Percentiles rank a stretch among this genome's conserved stretches.
phyloP scores from a whole-genome alignment of 441 rosid species.

The Gossypium aridum region DNA sequence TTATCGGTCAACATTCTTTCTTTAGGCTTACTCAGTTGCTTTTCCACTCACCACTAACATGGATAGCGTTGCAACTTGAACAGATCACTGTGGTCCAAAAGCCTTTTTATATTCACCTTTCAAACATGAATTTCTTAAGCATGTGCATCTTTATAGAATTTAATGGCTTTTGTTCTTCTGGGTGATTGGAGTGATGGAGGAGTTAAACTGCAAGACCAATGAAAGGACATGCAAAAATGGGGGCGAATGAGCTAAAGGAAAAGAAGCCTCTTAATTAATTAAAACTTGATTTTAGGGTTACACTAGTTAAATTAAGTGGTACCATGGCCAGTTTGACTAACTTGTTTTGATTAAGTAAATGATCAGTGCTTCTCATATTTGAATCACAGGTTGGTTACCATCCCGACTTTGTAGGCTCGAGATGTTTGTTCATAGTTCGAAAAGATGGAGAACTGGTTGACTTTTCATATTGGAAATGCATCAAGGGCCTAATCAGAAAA shows the following conservation, averaged over 20 bases:
- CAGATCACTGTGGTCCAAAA: not conserved
- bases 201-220: not conserved
- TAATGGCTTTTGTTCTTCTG: not conserved
- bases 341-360: slow-evolving; percentile 4
- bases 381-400: slow-evolving; percentile 66
- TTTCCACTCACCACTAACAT: not conserved
- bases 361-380: slow-evolving; percentile 4
- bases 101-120: not conserved
- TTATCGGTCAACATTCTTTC: not conserved
- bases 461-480: slow-evolving; percentile 98
- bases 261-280: not conserved
- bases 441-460: slow-evolving; percentile 64
- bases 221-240: not conserved
- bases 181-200: not conserved
- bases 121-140: not conserved
- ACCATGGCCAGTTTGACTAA: not conserved
- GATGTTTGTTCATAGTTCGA: slow-evolving; percentile 24
- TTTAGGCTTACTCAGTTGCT: not conserved
- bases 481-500: slow-evolving; percentile 80
- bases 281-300: not conserved
- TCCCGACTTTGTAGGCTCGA: slow-evolving; percentile 69
- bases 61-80: not conserved
- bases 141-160: not conserved
- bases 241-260: not conserved
- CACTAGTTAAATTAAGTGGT: not conserved